Evolutionary conservation across 2,329 filamentous ascomycete genomes (phyloP), one percentile per base, ranked within the genome.

Genomic region (Cladosporium sp.): DNA sequence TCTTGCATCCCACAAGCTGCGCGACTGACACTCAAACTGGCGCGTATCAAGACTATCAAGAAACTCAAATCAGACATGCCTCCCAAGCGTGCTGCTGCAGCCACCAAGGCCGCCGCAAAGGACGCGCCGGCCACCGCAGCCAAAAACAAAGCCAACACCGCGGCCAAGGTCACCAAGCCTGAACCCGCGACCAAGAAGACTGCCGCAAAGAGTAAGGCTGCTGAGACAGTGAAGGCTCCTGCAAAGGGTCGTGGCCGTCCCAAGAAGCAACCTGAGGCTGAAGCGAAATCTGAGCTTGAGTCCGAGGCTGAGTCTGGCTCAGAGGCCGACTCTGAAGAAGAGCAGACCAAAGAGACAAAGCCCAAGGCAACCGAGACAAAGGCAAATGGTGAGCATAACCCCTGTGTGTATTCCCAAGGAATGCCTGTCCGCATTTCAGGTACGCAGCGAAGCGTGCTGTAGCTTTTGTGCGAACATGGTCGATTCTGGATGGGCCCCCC

Each of bases 171-270:
- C 39, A 61, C 62, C 4, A 61, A 62, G 57, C 66, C 58, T 12
- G 65, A 34, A 37, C 36, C 64, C 24, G 49, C 63, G 6, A 53
- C 62, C 20, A 68, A 68, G 58, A 73, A 67, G 64, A 66, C 70
- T 60, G 65, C 71, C n/a, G 34, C 52, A 17, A 55, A 55, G 39
- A 22, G 24, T 28, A 69, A 68, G 53, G 47, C 64, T 37, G 63
- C 65, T 57, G 45, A 66, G 15, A 68, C 56, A 50, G 56, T 59
- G 3, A 20, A 59, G 13, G 48, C 44, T n/a, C 57, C 49, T 51
- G 60, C 49, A 40, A 42, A 52, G 35, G 58, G 49, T 36, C 55
- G 59, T 34, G 53, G 50, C 6, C 60, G 62, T 56, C 57, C 56
- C 17, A 53, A 55, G 52, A 35, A 36, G 20, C 28, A 47, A 32